Evolutionary conservation across 176 grass and related monocot genomes (phyloP), one percentile per base, ranked within the genome.

Genomic region (Neostapfia colusana): DNA sequence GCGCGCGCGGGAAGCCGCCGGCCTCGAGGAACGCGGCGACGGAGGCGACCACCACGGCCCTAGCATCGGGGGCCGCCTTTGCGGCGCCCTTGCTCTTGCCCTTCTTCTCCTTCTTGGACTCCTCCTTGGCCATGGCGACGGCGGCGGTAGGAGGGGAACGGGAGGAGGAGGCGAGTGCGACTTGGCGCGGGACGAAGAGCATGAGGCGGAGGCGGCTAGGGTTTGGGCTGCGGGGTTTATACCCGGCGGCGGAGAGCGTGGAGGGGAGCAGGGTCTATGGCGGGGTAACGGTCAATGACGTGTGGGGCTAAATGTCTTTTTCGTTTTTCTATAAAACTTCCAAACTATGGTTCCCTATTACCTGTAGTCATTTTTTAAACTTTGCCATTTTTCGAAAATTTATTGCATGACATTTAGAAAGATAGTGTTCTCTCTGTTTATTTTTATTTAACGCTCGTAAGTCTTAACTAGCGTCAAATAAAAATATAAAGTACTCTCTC

Each of bases 11-110:
- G 81, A 94, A 88, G 15, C 87, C 87, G 36, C 77, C 85, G 44
- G 69, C 62, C 69, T 94, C 82, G 63, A 98, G 85, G 72, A 98
- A 98, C 16, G 85, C 80, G 0, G 91, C 91, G 71, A 98, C 87
- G 49, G 91, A 83, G 86, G 75, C 73, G 21, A 97, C 70, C 26
- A 92, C 88, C 43, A 49, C 58, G 34, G 79, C 58, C 43, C 74
- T 48, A n/a, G 49, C 27, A 27, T 25, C 68, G 18, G 28, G 35
- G 28, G 59, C 41, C 79, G 74, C 79, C 63, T 84, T 84, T 40
- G 75, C 45, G 16, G 55, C 73, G 51, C 63, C 51, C 75, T 84
- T 82, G 45, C 41, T 69, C 82, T 88, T 90, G 87, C 85, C 76
- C 78, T 51, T 66, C 67, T 81, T 84, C 69, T 91, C 78, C 82